phyloP scores from a whole-genome alignment of 2,329 filamentous ascomycete species.

The Ascomycota sp. region DNA sequence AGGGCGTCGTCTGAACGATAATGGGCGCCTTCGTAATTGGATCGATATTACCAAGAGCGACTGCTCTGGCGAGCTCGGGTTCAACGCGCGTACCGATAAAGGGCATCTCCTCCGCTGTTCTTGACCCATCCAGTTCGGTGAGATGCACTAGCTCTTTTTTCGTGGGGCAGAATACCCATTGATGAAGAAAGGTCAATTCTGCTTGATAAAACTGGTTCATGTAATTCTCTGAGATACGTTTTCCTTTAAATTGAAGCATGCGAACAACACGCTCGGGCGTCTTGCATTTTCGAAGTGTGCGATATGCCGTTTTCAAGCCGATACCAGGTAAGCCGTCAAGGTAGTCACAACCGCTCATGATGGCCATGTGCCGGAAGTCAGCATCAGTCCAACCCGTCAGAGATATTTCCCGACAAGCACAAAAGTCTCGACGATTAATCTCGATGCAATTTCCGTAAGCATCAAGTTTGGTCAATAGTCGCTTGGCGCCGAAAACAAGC shows the following conservation, averaged over 20 bases:
- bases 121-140: conserved; percentile 40
- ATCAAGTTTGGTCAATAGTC: conserved; percentile 81
- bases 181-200: conserved; percentile 81
- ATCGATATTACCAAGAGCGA: conserved; percentile 68
- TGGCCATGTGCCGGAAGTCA: conserved; percentile 89
- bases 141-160: conserved; percentile 53
- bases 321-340: conserved; percentile 68
- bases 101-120: conserved; percentile 50
- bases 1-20: conserved; percentile 18
- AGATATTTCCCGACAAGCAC: conserved; percentile 69
- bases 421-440: conserved; percentile 76
- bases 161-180: conserved; percentile 78
- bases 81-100: conserved; percentile 64
- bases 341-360: conserved; percentile 92
- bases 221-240: conserved; percentile 68
- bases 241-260: conserved; percentile 75
- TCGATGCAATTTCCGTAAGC: conserved; percentile 86
- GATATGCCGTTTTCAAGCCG: conserved; percentile 83
- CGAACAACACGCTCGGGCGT: conserved; percentile 64
- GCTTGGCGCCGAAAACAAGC: conserved; percentile 81
- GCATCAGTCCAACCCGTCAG: conserved; percentile 79
- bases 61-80: conserved; percentile 44
- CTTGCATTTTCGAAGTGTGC: conserved; percentile 77
- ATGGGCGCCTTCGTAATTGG: conserved; percentile 67
- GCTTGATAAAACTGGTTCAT: conserved; percentile 65